phyloP scores from a whole-genome alignment of 805 yeast genomes.

The Metschnikowia cubensis region DNA sequence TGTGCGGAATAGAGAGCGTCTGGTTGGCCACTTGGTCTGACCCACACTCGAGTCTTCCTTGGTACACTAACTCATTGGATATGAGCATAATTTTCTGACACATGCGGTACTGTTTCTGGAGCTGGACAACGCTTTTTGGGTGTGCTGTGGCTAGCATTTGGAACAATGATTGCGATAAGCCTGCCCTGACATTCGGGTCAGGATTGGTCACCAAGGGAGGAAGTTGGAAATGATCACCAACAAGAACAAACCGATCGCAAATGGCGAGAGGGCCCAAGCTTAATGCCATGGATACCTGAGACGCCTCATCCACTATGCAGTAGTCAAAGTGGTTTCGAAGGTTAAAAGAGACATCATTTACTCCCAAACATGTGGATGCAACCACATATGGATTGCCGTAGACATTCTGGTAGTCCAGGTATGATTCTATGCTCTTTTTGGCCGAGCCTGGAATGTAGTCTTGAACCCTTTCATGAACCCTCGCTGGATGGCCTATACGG shows the following conservation, averaged over 20 bases:
- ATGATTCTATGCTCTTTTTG: constrained; percentile 28
- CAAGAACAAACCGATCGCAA: constrained; percentile 77
- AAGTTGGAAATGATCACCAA: constrained; percentile 94
- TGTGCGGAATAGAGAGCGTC: constrained; percentile 45
- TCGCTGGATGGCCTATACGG: constrained; percentile 59
- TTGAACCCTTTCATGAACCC: constrained; percentile 60
- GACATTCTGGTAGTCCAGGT: constrained; percentile 43
- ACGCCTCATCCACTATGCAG: constrained; percentile 94
- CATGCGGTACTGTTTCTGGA: constrained; percentile 89
- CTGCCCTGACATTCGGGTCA: constrained; percentile 59
- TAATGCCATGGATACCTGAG: constrained; percentile 89
- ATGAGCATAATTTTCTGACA: constrained; percentile 80
- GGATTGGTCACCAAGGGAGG: constrained; percentile 75
- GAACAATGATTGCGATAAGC: constrained; percentile 74
- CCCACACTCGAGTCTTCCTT: constrained; percentile 76
- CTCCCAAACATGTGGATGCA: constrained; percentile 84
- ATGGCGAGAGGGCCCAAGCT: constrained; percentile 82
- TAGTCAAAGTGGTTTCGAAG: constrained; percentile 67
- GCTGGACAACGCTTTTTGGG: constrained; percentile 71
- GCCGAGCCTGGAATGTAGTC: constrained; percentile 46
- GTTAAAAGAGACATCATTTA: constrained; percentile 57
- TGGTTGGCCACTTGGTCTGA: constrained; percentile 58
- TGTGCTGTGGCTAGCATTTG: constrained; percentile 64
- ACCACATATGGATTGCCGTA: constrained; percentile 65
- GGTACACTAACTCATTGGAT: constrained; percentile 75